Conservation (phyloP, 176 grass and related monocot species). For the Coix lacrymajobi region DNA sequence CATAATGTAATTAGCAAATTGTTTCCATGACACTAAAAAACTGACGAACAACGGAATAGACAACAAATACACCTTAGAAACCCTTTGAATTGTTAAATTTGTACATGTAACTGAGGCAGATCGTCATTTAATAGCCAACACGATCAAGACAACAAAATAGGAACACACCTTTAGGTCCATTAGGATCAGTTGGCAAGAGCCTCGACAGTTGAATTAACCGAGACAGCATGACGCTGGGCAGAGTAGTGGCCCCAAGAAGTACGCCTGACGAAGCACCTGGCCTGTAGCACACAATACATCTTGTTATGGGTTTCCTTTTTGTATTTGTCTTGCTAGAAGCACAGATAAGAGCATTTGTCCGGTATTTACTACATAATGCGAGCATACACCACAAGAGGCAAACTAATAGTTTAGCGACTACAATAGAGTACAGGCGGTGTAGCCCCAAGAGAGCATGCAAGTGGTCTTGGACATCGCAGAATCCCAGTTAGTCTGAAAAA, state of each 20-base stretch:
- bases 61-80: background rate
- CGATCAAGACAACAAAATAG: background rate
- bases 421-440: background rate
- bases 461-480: background rate
- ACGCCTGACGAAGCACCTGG: conserved; percentile 90
- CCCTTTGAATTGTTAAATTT: background rate
- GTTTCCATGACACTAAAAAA: background rate
- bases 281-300: conserved; percentile 39
- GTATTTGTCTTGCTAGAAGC: background rate
- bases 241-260: conserved; percentile 81
- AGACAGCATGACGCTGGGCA: conserved; percentile 89
- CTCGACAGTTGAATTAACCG: conserved; percentile 74
- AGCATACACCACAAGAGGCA: background rate
- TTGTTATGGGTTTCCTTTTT: background rate
- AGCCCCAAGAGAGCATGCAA: background rate
- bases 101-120: background rate
- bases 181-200: conserved; percentile 42
- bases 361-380: background rate
- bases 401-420: background rate
- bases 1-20: background rate
- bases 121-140: background rate
- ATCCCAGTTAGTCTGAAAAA: background rate
- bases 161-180: conserved; percentile 45
- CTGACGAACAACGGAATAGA: background rate
- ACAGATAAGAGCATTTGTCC: background rate